A percentile compares a stretch with the other conserved stretches of the same genome.
These are phyloP conservation scores for Neurospora crassa DNA, from an alignment of 2,329 filamentous ascomycete genomes.

Conservation along the genomic window DNA sequence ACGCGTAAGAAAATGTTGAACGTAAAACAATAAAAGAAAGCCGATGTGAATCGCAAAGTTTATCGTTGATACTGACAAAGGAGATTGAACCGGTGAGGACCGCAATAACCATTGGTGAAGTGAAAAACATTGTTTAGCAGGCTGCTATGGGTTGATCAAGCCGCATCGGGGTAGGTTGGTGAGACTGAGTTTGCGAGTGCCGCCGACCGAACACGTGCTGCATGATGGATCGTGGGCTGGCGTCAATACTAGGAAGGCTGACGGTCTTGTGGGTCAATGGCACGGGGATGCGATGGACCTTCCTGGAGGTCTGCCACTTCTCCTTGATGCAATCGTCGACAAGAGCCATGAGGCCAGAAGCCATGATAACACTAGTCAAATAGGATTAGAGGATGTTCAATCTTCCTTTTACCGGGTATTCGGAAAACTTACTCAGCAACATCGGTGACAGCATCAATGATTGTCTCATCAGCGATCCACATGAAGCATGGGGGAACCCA, in stretches of 20 bases:
- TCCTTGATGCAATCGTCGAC: slow-evolving; percentile 87
- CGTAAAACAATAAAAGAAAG: slow-evolving; percentile 3
- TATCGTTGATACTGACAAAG: slow-evolving; percentile 4
- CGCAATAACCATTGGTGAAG: background rate
- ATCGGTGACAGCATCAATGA: slow-evolving; percentile 63
- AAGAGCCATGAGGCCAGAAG: slow-evolving; percentile 80
- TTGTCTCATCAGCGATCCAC: slow-evolving; percentile 70
- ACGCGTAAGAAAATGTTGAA: background rate
- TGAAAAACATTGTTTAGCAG: slow-evolving; percentile 12
- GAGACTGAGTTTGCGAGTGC: slow-evolving; percentile 16
- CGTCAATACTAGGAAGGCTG: slow-evolving; percentile 25
- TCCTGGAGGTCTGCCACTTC: slow-evolving; percentile 51
- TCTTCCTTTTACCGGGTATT: slow-evolving; percentile 9
- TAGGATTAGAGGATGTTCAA: slow-evolving; percentile 16
- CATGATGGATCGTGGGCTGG: slow-evolving; percentile 25
- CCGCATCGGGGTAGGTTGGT: slow-evolving; percentile 11
- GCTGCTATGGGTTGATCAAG: slow-evolving; percentile 14
- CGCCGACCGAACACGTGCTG: slow-evolving; percentile 26
- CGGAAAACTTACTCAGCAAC: slow-evolving; percentile 65
- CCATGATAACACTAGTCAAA: slow-evolving; percentile 63
- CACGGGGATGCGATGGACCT: slow-evolving; percentile 26
- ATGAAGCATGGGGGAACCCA: slow-evolving; percentile 88
- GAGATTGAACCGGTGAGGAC: slow-evolving; percentile 2
- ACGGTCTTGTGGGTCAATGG: slow-evolving; percentile 25
- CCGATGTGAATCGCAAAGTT: slow-evolving; percentile 1